phyloP scores from a whole-genome alignment of 257 asterid genomes.

The Solanum pinnatisectum region DNA sequence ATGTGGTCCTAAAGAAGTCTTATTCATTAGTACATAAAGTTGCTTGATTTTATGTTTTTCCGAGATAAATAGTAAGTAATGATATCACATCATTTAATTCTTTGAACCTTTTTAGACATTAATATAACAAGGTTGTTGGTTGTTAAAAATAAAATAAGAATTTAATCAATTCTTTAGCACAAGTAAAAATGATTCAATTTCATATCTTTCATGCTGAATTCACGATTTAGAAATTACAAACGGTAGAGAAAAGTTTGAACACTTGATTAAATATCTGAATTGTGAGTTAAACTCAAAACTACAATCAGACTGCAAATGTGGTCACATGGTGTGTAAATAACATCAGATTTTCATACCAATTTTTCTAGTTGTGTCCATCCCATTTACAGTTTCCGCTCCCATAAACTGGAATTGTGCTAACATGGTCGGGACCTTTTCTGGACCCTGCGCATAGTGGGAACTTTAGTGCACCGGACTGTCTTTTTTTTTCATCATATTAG shows the following conservation, averaged over 20 bases:
- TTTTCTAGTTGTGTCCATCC: not conserved
- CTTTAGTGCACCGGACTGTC: not conserved
- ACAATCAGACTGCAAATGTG: not conserved
- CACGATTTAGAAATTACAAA: too few relatives aligned
- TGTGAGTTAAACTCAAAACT: too few relatives aligned
- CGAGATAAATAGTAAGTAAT: too few relatives aligned
- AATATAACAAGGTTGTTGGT: not conserved
- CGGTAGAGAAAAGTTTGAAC: not conserved
- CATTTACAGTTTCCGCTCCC: not conserved
- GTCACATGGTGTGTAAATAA: not conserved
- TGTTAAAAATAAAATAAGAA: too few relatives aligned
- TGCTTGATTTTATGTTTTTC: too few relatives aligned
- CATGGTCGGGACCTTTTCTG: too few relatives aligned
- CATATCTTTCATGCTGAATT: not conserved
- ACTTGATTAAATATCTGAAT: too few relatives aligned
- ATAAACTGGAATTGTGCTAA: not conserved
- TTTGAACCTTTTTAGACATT: too few relatives aligned
- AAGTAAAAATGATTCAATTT: too few relatives aligned
- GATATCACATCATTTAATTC: too few relatives aligned
- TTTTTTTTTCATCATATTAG: too few relatives aligned
- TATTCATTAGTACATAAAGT: not conserved
- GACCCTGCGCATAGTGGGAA: not conserved
- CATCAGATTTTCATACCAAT: not conserved
- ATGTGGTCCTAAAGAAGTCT: too few relatives aligned
- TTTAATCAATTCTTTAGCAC: not conserved